Base-by-base conservation (phyloP, 78 protist species). In the Trichosphaerium sp. region DNA sequence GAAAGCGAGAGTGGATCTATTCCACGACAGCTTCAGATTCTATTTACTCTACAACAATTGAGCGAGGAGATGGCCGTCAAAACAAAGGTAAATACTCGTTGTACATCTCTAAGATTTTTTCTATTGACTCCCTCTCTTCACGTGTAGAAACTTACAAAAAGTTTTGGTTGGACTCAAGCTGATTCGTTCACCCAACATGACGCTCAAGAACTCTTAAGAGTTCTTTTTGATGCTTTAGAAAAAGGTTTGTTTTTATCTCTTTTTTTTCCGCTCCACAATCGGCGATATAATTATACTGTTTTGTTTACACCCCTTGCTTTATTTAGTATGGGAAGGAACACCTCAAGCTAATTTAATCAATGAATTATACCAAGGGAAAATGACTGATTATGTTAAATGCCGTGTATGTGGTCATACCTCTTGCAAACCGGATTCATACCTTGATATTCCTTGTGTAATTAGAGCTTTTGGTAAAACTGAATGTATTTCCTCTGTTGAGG, bases 121-220 rank as follows among this genome's bases (percentile, higher is more conserved):
- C 21, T 31, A 8, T n/a, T 40, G 31, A 6, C 39, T 40, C 6
- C 31, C 10, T 12, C 26, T 6, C 28, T 10, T 40, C n/a, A 12
- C n/a, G 6, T 10, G 39, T 10, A 23, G 40, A 54, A 14, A n/a
- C 64, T 69, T 35, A 69, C 75, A 1, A 1, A 12, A 35, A 10
- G 34, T 41, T 71, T 71, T n/a, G 77, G 77, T 2, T 71, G 77
- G 77, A 39, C 12, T 1, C 70, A 56, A 38, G 31, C 25, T 28
- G 77, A 69, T 21, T 44, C 75, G 28, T 69, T 69, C 34, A 37
- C 47, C 39, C 76, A 77, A 48, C 74, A 77, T 35, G 83, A 77
- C 29, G 76, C 69, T 1, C 63, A 69, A 23, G 82, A 75, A 60
- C 47, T 76, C 31, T 49, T 21, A 29, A 34, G 57, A 12, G 69